phyloP scores from a whole-genome alignment of 2,329 filamentous ascomycete species.

The Claviceps quebecensis region DNA sequence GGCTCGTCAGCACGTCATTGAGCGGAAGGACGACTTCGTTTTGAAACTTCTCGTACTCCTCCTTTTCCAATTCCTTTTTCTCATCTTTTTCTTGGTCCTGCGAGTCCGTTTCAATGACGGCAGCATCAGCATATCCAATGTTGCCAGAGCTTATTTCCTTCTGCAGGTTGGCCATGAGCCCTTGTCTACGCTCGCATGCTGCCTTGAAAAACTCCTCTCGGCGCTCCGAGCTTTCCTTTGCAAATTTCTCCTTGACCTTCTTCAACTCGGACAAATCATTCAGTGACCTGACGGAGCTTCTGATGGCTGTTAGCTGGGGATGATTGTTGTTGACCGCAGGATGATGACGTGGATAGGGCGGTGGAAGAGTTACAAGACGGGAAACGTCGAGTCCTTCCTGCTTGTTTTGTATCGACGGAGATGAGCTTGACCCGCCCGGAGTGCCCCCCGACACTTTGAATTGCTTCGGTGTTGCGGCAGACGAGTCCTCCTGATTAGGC shows the following conservation, averaged over 20 bases:
- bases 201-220: conserved; percentile 39
- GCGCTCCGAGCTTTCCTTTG: conserved; percentile 40
- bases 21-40: conserved; percentile 69
- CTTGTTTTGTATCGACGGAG: conserved; percentile 29
- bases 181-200: conserved; percentile 40
- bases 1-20: conserved; percentile 63
- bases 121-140: conserved; percentile 72
- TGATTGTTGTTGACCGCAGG: conserved; percentile 95
- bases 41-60: conserved; percentile 76
- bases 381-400: conserved; percentile 67
- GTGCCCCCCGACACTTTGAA: conserved; percentile 24
- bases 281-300: conserved; percentile 58
- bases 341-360: conserved; percentile 85
- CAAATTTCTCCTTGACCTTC: conserved; percentile 50
- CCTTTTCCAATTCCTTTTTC: conserved; percentile 60
- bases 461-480: conserved; percentile 27
- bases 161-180: conserved; percentile 62
- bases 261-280: conserved; percentile 62
- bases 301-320: conserved; percentile 68
- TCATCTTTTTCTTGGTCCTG: conserved; percentile 54
- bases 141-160: conserved; percentile 63
- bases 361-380: conserved; percentile 79
- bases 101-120: conserved; percentile 64
- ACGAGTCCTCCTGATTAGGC: conserved; percentile 31
- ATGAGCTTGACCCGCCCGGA: conserved; percentile 26